Base-by-base conservation (phyloP, 176 grass and related monocot genomes). In the Carex pumila region DNA sequence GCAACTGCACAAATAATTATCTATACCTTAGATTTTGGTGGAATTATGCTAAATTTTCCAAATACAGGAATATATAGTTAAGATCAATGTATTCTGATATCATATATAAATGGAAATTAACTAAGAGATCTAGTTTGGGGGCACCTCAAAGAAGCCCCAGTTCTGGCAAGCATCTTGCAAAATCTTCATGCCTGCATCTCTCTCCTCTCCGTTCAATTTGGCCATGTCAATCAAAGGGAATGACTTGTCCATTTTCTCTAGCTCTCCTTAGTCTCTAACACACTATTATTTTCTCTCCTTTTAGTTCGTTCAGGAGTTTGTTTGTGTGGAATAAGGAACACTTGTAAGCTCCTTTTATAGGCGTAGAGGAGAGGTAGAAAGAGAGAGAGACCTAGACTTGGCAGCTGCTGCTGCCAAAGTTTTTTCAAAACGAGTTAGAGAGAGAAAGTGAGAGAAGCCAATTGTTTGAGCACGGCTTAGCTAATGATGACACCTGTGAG, bases 131-230 rank as follows among this genome's bases (percentile, higher is more conserved):
- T 77, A 54, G 37, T 55, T 55, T 65, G 30, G 36, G 43, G 54
- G 32, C 15, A 97, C 96, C 96, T 99, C 85, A 31, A 99, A 99
- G 91, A 99, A 99, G 7, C 96, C 96, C 96, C 96, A 99, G 83
- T 94, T 95, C 89, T 94, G 85, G 80, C 96, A 99, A 3, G 93
- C 96, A 10, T 99, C 93, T 2, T 37, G 88, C 32, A 95, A 84
- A 50, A 90, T 12, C 17, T 83, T 91, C 93, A 99, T 99, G 1
- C 88, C 88, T 37, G 29, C 67, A 0, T 66, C 84, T 69, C 91
- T 83, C 80, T 92, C 14, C 83, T 89, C 43, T 57, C 91, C 91
- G 6, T 3, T 84, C 3, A 99, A 86, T 85, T 89, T 69, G 9
- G 19, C 89, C 91, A 99, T 94, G 91, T 95, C 59, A 85, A 99